phyloP scores from a whole-genome alignment of 805 yeast genomes.

The Metschnikowia arizonensis region DNA sequence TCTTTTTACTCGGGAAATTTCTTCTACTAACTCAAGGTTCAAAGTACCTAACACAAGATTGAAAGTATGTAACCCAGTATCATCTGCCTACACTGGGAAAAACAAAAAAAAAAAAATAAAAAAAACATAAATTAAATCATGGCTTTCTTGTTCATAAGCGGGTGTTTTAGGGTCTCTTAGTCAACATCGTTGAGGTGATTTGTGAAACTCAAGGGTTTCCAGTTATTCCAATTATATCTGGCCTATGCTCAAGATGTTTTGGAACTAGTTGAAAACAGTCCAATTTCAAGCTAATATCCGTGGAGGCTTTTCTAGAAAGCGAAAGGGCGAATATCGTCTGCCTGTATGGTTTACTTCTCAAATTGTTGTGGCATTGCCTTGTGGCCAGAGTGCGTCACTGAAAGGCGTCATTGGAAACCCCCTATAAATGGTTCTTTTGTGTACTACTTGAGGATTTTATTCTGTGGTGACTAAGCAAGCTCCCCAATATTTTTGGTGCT shows the following conservation, averaged over 20 bases:
- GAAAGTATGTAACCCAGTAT: neutral
- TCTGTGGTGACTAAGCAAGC: neutral
- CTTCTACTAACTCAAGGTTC: neutral
- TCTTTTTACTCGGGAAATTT: neutral
- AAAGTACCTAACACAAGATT: neutral
- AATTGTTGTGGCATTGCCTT: neutral
- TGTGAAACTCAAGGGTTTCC: neutral
- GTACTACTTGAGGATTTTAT: neutral
- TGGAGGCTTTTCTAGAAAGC: neutral
- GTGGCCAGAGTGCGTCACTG: neutral
- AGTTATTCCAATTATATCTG: neutral
- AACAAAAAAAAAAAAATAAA: too few species aligned
- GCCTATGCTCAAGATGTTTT: neutral
- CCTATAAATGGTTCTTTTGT: neutral
- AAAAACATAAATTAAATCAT: too few species aligned
- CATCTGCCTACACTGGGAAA: neutral
- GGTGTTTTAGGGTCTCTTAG: neutral
- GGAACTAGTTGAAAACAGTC: neutral
- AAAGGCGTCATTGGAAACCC: neutral
- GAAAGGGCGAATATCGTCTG: neutral
- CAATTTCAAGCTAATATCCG: neutral
- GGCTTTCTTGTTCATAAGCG: neutral
- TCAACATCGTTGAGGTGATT: too few species aligned
- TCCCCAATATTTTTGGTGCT: neutral
- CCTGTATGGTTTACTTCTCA: neutral